These are phyloP conservation scores for Candida freyschussii DNA, from an alignment of 1,139 yeast species.

Conservation along the genomic window DNA sequence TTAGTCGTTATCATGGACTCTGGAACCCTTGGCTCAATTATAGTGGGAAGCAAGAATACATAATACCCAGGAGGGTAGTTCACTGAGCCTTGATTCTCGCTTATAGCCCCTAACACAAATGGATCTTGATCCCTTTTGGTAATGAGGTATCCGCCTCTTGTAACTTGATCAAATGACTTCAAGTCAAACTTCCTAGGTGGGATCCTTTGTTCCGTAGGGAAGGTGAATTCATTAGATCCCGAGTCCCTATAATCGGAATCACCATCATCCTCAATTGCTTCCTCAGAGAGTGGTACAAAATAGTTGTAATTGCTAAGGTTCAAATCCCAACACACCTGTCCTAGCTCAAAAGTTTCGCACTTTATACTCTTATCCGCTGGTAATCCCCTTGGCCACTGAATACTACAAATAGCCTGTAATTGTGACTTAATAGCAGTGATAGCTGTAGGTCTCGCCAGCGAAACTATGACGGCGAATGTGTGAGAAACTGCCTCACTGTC, in stretches of 20 bases:
- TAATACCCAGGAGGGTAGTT: slow-evolving; percentile 58
- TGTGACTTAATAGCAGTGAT: slow-evolving; percentile 27
- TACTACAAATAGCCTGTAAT: slow-evolving; percentile 29
- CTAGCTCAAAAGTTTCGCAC: slow-evolving; percentile 47
- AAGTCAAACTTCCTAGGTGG: slow-evolving; percentile 9
- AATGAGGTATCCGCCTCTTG: slow-evolving; percentile 11
- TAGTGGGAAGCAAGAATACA: slow-evolving; percentile 67
- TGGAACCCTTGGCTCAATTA: slow-evolving; percentile 67
- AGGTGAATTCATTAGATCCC: slow-evolving; percentile 15
- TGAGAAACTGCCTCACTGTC: slow-evolving; percentile 22
- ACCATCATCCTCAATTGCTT: slow-evolving; percentile 25
- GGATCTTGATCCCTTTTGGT: slow-evolving; percentile 15
- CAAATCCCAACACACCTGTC: slow-evolving; percentile 44
- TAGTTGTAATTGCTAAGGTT: slow-evolving; percentile 42
- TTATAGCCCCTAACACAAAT: slow-evolving; percentile 14
- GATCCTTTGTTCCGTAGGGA: slow-evolving; percentile 18
- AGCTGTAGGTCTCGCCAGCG: slow-evolving; percentile 25
- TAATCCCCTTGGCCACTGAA: slow-evolving; percentile 55
- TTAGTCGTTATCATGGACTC: slow-evolving; percentile 49
- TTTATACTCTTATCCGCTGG: slow-evolving; percentile 39
- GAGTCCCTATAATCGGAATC: slow-evolving; percentile 13
- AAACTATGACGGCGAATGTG: slow-evolving; percentile 27
- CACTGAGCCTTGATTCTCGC: slow-evolving; percentile 8
- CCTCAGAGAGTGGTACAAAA: slow-evolving; percentile 33
- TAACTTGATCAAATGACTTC: slow-evolving; percentile 15